A percentile compares a stretch with the other conserved stretches of the same genome.
These are phyloP conservation scores for Echinosophora koreensis DNA, from an alignment of 306 rosid species.

Conservation along the genomic window DNA sequence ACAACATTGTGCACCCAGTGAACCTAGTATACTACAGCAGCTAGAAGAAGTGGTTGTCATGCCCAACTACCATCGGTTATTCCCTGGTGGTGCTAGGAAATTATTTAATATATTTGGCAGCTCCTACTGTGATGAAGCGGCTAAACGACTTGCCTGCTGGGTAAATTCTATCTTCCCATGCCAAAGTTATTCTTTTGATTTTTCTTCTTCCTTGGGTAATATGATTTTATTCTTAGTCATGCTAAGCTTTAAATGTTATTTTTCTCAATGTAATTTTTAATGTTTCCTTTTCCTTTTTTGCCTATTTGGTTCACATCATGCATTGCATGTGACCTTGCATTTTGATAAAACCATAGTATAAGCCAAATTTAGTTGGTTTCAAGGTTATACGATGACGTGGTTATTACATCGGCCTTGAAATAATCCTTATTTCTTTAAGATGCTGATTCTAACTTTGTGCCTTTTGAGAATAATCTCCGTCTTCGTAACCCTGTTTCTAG, in stretches of 20 bases:
- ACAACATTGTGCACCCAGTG: conserved; percentile 92
- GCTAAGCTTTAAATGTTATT: conserved; percentile 16
- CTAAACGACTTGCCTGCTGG: conserved; percentile 94
- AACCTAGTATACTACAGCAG: conserved; percentile 86
- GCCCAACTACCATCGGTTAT: conserved; percentile 93
- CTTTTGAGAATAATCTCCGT: background rate
- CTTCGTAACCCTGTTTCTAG: conserved; percentile 18
- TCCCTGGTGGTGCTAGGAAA: conserved; percentile 95
- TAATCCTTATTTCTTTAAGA: background rate
- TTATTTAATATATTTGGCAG: conserved; percentile 80
- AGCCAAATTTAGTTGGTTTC: conserved; percentile 1
- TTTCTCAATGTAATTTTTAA: background rate
- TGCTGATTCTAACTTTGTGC: conserved; percentile 17
- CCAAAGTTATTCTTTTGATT: conserved; percentile 7
- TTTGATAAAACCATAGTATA: conserved; percentile 29
- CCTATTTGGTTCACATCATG: conserved; percentile 6
- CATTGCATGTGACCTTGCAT: conserved; percentile 23
- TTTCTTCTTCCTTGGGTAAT: background rate
- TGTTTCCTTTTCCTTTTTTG: background rate
- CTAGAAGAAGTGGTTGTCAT: conserved; percentile 94
- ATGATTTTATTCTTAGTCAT: background rate
- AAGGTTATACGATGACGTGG: conserved; percentile 5
- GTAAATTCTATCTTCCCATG: conserved; percentile 52
- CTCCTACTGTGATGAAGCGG: conserved; percentile 83
- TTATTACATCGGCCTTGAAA: conserved; percentile 1